A percentile compares a stretch with the other conserved stretches of the same genome.
These are phyloP conservation scores for Phaffia australis DNA, from an alignment of 768 basidiomycete genomes.

Conservation along the genomic window DNA sequence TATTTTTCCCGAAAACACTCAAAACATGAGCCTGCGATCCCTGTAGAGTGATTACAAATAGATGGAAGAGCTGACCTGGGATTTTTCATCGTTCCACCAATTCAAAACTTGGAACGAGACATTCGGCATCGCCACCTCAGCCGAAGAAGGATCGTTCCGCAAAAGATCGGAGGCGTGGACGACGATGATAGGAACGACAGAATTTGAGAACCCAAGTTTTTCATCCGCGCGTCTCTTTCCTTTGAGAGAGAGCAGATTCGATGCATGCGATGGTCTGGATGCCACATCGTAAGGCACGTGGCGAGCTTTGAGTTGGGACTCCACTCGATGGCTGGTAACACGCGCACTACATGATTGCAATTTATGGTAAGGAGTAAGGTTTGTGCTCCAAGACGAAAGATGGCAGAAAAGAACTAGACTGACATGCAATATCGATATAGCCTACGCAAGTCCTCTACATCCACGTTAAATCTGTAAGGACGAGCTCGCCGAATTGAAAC, in stretches of 20 bases:
- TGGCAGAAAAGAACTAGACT: constrained; percentile 24
- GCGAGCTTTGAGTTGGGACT: constrained; percentile 72
- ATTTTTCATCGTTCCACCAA: constrained; percentile 72
- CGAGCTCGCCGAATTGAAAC: background rate
- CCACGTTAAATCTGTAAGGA: constrained; percentile 2
- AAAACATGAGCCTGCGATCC: constrained; percentile 4
- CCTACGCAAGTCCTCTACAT: constrained; percentile 43
- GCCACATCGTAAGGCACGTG: constrained; percentile 68
- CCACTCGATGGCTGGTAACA: constrained; percentile 78
- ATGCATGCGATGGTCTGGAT: constrained; percentile 5
- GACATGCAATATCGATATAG: constrained; percentile 83
- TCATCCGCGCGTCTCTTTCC: constrained; percentile 7
- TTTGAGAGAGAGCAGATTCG: background rate
- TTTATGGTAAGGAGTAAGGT: constrained; percentile 4
- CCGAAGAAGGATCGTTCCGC: constrained; percentile 62
- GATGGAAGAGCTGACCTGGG: constrained; percentile 40
- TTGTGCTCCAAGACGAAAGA: background rate
- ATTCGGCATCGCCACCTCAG: constrained; percentile 85
- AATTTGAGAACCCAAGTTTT: background rate
- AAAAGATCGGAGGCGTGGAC: constrained; percentile 72
- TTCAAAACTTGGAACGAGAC: constrained; percentile 77
- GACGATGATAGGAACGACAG: constrained; percentile 63
- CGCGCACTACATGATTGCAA: constrained; percentile 51
- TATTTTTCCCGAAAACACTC: background rate
- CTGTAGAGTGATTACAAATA: background rate